Evolutionary conservation across 805 yeast species (phyloP), one percentile per base, ranked within the genome.

Genomic region (Candida takata): DNA sequence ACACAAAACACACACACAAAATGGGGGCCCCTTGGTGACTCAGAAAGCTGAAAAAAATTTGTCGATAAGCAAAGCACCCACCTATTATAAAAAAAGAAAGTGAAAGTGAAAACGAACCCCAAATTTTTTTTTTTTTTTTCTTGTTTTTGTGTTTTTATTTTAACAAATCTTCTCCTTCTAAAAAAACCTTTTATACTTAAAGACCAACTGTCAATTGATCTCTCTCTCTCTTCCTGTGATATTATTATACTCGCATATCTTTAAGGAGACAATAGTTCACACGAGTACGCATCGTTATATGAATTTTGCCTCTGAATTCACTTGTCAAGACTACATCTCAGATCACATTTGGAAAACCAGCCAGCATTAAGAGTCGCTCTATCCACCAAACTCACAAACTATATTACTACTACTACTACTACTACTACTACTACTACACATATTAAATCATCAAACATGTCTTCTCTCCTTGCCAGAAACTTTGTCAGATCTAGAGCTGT

Each of bases 261-360:
- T n/a, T n/a, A n/a, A n/a, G n/a, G 23, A 20, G 23, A 20, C 23
- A 20, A 20, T 20, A 8, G 23, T 10, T 20, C 10, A 10, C 23
- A 20, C 23, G 23, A 20, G 10, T 10, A 20, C 23, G 23, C 23
- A 26, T 10, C 33, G 25, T 23, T 52, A 35, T 52, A 53, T 53
- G 57, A 51, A 43, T 43, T 47, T 52, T 36, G 34, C 39, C 27
- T 40, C 55, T 17, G 49, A 50, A 31, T 52, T 48, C 50, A 67
- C 70, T 46, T 63, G 69, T 49, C 67, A 65, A 59, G 72, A 66
- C 64, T 67, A 67, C 57, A 56, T 66, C 41, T 63, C 70, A 47
- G 71, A 69, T 57, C 74, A 69, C 59, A 62, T 70, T 56, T 70
- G 75, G 75, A 70, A 69, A 53, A 67, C 71, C 45, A 61, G 55